Evolutionary conservation across 805 yeast species (phyloP).

Genomic region (Starmera caribaea): DNA sequence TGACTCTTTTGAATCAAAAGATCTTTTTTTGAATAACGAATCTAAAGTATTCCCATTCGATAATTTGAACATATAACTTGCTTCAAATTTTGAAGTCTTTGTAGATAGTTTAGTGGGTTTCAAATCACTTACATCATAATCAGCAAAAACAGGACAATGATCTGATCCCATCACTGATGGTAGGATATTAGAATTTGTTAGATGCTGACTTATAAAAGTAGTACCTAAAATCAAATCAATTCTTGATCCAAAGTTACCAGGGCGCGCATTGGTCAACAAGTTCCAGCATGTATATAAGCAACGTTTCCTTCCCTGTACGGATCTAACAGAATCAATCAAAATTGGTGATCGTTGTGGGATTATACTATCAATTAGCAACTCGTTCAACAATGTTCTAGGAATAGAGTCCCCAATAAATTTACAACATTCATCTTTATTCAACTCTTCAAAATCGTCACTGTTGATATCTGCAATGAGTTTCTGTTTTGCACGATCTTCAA

Average conservation of each 20-base stretch:
- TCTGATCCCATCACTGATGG: slow-evolving; percentile 77
- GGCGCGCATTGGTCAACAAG: slow-evolving; percentile 63
- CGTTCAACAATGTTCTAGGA: slow-evolving; percentile 36
- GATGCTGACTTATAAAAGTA: slow-evolving; percentile 20
- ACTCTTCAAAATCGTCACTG: slow-evolving; percentile 23
- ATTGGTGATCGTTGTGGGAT: slow-evolving; percentile 19
- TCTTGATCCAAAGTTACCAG: slow-evolving; percentile 80
- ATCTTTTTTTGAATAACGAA: slow-evolving; percentile 4
- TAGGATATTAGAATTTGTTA: slow-evolving; percentile 43
- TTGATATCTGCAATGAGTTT: slow-evolving; percentile 20
- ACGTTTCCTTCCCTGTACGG: slow-evolving; percentile 42
- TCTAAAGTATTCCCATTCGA: slow-evolving; percentile 20
- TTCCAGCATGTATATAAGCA: slow-evolving; percentile 92
- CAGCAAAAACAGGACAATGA: slow-evolving; percentile 86
- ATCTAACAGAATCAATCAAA: slow-evolving; percentile 49
- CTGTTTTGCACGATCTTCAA: slow-evolving; percentile 34
- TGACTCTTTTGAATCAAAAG: no score
- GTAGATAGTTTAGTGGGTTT: neutral
- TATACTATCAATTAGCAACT: slow-evolving; percentile 27
- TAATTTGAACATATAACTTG: slow-evolving; percentile 36
- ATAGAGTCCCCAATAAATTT: slow-evolving; percentile 30
- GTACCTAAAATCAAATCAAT: slow-evolving; percentile 68
- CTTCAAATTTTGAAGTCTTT: slow-evolving; percentile 38
- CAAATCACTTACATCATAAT: slow-evolving; percentile 28
- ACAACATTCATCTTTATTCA: slow-evolving; percentile 22